Conservation (phyloP, 768 basidiomycete genomes). For the Amylocystis lapponica region DNA sequence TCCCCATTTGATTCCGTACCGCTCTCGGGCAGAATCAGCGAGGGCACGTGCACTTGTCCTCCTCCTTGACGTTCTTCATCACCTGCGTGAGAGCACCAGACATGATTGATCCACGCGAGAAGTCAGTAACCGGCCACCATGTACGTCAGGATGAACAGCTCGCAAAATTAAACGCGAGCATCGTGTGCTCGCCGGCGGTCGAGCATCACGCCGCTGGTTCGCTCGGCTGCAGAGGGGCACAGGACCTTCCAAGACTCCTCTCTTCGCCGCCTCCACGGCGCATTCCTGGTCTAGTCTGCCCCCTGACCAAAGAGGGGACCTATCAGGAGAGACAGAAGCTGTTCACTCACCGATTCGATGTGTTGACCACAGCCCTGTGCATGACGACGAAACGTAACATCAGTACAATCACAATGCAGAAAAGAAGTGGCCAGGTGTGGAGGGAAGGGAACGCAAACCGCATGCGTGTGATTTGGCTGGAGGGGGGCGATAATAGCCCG, state of each 20-base stretch:
- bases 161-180: not conserved
- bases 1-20: not conserved
- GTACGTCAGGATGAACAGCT: conserved; percentile 5
- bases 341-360: conserved; percentile 49
- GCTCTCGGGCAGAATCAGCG: conserved; percentile 14
- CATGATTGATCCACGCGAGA: not conserved
- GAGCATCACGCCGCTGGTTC: too few relatives aligned
- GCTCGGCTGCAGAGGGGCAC: not conserved
- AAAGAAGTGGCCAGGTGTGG: too few relatives aligned
- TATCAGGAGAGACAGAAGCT: not conserved
- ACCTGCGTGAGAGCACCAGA: conserved; percentile 29
- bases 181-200: not conserved
- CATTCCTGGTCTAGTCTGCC: not conserved
- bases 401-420: not conserved
- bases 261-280: conserved; percentile 3
- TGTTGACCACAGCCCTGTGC: conserved; percentile 70
- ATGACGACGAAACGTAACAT: conserved; percentile 13
- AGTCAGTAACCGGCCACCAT: not conserved
- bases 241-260: too few relatives aligned
- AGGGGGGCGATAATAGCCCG: not conserved
- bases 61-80: conserved; percentile 44
- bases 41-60: conserved; percentile 41
- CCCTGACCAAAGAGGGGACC: not conserved
- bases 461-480: too few relatives aligned
- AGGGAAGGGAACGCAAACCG: too few relatives aligned